Base-by-base conservation (phyloP, 495 filamentous ascomycete genomes). In the Cenococcum geophilum region DNA sequence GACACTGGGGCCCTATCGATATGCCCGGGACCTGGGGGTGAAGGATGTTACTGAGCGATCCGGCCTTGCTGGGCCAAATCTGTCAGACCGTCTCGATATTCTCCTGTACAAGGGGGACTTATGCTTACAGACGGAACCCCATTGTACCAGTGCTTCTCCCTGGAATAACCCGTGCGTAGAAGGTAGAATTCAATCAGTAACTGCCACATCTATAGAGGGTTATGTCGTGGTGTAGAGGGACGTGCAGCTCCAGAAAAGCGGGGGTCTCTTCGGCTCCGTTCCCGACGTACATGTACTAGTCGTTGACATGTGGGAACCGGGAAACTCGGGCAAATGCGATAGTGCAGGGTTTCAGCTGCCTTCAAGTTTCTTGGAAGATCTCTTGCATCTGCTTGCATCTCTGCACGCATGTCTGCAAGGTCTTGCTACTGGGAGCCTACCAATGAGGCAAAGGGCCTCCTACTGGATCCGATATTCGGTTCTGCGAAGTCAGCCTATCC, bases 201-300 rank as follows among this genome's bases (percentile, higher is more conserved):
- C 21, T 23, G 49, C 49, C 49, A 52, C 49, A 49, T 18, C 23
- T 16, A 25, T 25, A 32, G 49, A 52, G 49, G 49, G 48, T 1
- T 6, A 20, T 22, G 48, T 11, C 11, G 14, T 4, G 48, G 18
- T 22, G 49, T 16, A 25, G 49, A 52, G 49, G 49, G 45, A 22
- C n/a, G 25, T 52, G 49, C 49, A 52, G 49, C 49, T 23, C 21
- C 22, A 25, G 11, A 27, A 51, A 51, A 52, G 49, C 25, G 20
- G 49, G 49, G 49, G 49, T 52, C 49, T 25, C 49, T 22, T 32
- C 49, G 49, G 49, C 49, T 52, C 49, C 49, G 49, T 52, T 52
- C 49, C 49, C 49, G 49, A 52, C 18, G 49, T 52, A 18, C 3
- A 52, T 25, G 12, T 5, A 8, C 18, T 52, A 23, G 49, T 16